Base-by-base conservation (phyloP, 192 early-diverging fungal species). In the Backusella circina region DNA sequence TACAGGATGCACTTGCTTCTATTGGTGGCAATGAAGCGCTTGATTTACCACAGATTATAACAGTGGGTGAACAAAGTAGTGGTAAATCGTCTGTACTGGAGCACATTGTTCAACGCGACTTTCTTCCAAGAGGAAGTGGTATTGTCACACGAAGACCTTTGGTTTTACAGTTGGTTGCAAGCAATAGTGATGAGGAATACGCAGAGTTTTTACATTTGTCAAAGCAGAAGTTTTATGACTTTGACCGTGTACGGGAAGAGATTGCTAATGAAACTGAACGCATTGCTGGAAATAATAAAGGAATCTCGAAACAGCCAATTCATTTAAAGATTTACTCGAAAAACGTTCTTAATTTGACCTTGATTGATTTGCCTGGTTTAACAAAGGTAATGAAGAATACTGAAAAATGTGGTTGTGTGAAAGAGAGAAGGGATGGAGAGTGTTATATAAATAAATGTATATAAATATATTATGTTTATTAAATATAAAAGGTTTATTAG, bases 81-180 rank as follows among this genome's bases (percentile, higher is more conserved):
- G 98, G 98, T 67, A 99, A 99, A 83, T 93, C 91, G 39, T 96
- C 94, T 21, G 98, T 99, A n/a, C 85, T 99, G 51, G 98, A 99
- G 80, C 96, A 96, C 80, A 92, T 99, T 77, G 96, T 98, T 23
- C 95, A 96, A 16, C 88, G 93, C 36, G 98, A 99, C 87, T 98
- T 99, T 80, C 79, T 99, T 69, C 98, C 98, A 32, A 88, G 97
- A 71, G 97, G 93, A 38, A 92, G 86, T 75, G 93, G 93, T 32
- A 91, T 94, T 73, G 91, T 94, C 80, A 94, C 93, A 57, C 89
- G 93, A 16, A 87, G 93, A 13, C 93, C 93, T 32, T 77, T 94
- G 67, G 91, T 94, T 37, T 80, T 94, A 72, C 93, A 94, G 80
- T 87, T 94, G 57, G 86, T 92, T 51, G 90, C 91, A 65, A 81